Evolutionary conservation across 192 early-diverging fungal species (phyloP), one percentile per base, ranked within the genome.

Genomic region (Rhizoclosmatium globosum): DNA sequence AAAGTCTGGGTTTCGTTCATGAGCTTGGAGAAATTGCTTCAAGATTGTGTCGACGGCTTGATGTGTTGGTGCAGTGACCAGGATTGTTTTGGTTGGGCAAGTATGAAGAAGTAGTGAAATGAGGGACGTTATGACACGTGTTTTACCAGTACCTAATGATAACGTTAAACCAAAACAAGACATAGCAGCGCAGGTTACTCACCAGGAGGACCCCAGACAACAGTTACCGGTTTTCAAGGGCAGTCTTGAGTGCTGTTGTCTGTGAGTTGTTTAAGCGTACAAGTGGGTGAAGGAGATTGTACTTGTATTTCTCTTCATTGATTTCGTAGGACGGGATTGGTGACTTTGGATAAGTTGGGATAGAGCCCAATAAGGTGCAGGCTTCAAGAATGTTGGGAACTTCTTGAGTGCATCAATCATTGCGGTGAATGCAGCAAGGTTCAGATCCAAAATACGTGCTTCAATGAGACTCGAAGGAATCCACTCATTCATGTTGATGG

Each of bases 31-130:
- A 38, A 68, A 46, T 4, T 68, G 31, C 6, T 3, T 13, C 6
- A 68, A 21, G 44, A 68, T 38, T 6, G 44, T 7, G 46, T 68
- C 67, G 6, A 68, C 41, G n/a, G 67, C 31, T 68, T 68, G 67
- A 41, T 68, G 3, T 38, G 41, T 68, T 46, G 67, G 67, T 7
- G 43, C 67, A 6, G 67, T 68, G 3, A 68, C 67, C 4, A 68
- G 67, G 21, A 68, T 47, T 41, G 67, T 31, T 47, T 46, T 3
- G 11, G 3, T 19, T 47, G 41, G 41, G 42, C 6, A 21, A 9
- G 67, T 21, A 13, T 68, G 15, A 13, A 47, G 19, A 68, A 46
- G 67, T 44, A 42, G 3, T 47, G 67, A 42, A 44, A 68, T 19
- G 19, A 68, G 67, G 43, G 67, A 4, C 4, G 7, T 21, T 7